Conservation (phyloP, 108 stramenopile genomes). For the Pseudonitzschia multistriata region DNA sequence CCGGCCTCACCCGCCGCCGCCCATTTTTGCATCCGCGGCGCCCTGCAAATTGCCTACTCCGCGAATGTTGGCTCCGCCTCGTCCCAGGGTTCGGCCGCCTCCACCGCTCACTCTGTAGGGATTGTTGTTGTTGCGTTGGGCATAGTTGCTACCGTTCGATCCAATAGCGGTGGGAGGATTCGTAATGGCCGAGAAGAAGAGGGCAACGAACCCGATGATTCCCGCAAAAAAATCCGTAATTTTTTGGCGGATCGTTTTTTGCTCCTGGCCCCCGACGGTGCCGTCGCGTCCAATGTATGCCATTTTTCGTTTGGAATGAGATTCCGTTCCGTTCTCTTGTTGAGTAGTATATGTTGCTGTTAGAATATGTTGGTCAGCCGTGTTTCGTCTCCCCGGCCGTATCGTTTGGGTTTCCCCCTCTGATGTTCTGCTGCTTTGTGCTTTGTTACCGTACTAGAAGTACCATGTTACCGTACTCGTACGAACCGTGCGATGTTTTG, state of each 20-base stretch:
- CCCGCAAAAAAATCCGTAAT: conserved; percentile 33
- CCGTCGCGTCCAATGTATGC: conserved; percentile 31
- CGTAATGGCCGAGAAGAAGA: conserved; percentile 33
- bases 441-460: too few relatives aligned
- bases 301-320: too few relatives aligned
- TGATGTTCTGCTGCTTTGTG: too few relatives aligned
- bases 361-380: not conserved
- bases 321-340: too few relatives aligned
- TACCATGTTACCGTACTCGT: too few relatives aligned
- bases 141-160: conserved; percentile 21
- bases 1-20: conserved; percentile 41
- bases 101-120: conserved; percentile 18
- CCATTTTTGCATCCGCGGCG: conserved; percentile 26
- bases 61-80: conserved; percentile 28
- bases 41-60: conserved; percentile 33
- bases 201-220: conserved; percentile 30
- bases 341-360: not conserved
- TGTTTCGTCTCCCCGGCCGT: too few relatives aligned
- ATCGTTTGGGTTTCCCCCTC: too few relatives aligned
- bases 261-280: conserved; percentile 35
- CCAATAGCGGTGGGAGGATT: conserved; percentile 34
- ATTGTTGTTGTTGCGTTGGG: conserved; percentile 21
- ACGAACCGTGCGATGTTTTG: too few relatives aligned
- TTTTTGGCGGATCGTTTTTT: conserved; percentile 17
- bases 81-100: not conserved